Base-by-base conservation (phyloP, 176 grass and related monocot species). In the Ensete glaucum region DNA sequence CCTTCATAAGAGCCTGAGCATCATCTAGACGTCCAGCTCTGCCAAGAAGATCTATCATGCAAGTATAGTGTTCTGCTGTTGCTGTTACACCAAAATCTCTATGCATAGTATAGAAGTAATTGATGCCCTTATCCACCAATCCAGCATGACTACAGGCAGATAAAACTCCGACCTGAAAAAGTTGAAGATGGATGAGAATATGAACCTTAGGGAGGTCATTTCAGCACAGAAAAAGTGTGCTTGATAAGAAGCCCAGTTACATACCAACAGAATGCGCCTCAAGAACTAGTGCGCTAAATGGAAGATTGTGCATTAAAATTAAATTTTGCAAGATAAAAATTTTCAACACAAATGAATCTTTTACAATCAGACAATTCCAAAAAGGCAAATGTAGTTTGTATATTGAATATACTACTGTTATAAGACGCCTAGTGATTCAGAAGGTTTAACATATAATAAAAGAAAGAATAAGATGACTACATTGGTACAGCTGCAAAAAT, bases 41-140 rank as follows among this genome's bases (percentile, higher is more conserved):
- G 25, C 95, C 90, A 50, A 98, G 90, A 68, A 98, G 82, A 59
- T 94, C 95, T 78, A 98, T 93, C 86, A 98, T 83, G 80, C 95
- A 98, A 77, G 95, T 94, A 73, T 94, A 94, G 56, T 94, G 90
- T 78, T 90, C 85, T 26, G 95, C 81, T 78, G 85, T 94, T 74
- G 90, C 82, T 74, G 82, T 79, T 76, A 98, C 82, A 72, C 86
- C 88, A 8, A 93, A 99, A 85, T 85, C 62, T 1, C 7, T 51
- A 60, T 91, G 78, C 90, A 94, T 91, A 2, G 88, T 87, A 62
- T 93, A 87, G 74, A 93, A 98, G 74, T 93, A 86, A 54, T 88
- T 81, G 79, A 98, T 85, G 43, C 95, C 95, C 81, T 87, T 87
- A 64, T 99, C 86, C 1, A 94, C 86, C 77, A 99, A 84, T 17